Conservation (phyloP, 2,329 filamentous ascomycete species). For the Scytalidium lignicola region DNA sequence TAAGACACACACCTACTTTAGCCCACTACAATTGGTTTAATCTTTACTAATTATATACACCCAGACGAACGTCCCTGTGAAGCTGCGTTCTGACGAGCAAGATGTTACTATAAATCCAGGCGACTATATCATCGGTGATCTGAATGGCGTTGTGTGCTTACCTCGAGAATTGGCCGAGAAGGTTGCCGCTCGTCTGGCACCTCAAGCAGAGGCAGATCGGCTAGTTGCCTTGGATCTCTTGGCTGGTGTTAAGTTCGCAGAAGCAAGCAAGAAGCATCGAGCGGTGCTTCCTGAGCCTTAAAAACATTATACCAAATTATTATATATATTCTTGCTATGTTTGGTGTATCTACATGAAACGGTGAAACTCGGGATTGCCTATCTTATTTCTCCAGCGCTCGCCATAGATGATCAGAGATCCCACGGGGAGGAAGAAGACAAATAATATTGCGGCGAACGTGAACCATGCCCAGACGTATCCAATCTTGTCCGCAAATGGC, state of each 20-base stretch:
- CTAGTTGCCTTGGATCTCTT: neutral
- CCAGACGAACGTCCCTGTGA: constrained; percentile 27
- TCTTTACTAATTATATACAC: too few species aligned
- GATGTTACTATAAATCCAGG: constrained; percentile 29
- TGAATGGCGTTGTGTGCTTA: constrained; percentile 33
- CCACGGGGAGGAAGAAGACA: constrained; percentile 19
- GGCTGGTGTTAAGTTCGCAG: constrained; percentile 1
- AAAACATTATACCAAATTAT: too few species aligned
- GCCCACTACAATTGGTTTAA: too few species aligned
- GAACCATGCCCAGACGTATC: constrained; percentile 20
- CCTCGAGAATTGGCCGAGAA: constrained; percentile 15
- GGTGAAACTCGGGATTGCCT: constrained; percentile 18
- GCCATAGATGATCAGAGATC: constrained; percentile 19
- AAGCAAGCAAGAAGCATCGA: constrained; percentile 2
- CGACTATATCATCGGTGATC: constrained; percentile 32
- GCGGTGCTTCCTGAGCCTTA: neutral
- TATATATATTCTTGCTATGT: too few species aligned
- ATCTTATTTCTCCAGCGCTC: constrained; percentile 18
- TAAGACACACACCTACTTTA: neutral
- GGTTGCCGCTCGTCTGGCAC: neutral
- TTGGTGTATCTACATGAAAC: neutral
- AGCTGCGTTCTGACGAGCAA: constrained; percentile 25
- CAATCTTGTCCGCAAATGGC: constrained; percentile 16
- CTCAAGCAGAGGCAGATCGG: neutral
- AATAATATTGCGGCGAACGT: constrained; percentile 20